Evolutionary conservation across 305 asterid species (phyloP).

Genomic region (Fraxinus greggii): DNA sequence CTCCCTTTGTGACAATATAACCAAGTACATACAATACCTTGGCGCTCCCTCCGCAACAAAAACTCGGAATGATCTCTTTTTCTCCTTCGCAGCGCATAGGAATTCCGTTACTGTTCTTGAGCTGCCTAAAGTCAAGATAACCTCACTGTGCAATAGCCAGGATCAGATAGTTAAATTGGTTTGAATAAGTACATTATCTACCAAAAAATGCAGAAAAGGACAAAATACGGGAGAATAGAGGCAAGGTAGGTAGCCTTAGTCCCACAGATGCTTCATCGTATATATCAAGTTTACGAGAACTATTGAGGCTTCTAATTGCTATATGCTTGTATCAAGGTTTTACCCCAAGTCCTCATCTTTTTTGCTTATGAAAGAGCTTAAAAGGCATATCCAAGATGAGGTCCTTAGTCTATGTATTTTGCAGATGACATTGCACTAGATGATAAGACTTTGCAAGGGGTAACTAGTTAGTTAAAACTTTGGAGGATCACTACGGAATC

Average conservation of each 20-base stretch:
- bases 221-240: background rate
- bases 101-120: constrained; percentile 88
- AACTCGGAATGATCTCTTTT: constrained; percentile 87
- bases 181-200: constrained; percentile 5
- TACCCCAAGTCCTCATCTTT: background rate
- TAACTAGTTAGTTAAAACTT: background rate
- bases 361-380: background rate
- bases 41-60: constrained; percentile 99
- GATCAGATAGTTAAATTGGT: background rate
- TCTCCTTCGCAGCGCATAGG: constrained; percentile 93
- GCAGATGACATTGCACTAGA: background rate
- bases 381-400: background rate
- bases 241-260: constrained; percentile 2
- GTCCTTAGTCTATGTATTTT: background rate
- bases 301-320: background rate
- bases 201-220: background rate
- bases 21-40: constrained; percentile 49
- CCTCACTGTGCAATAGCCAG: constrained; percentile 67
- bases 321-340: background rate
- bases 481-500: background rate
- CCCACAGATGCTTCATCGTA: constrained; percentile 5
- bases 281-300: background rate
- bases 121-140: constrained; percentile 94
- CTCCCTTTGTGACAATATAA: constrained; percentile 7
- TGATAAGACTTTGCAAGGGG: background rate